Base-by-base conservation (phyloP, 1,139 yeast species). In the Candida sp. region DNA sequence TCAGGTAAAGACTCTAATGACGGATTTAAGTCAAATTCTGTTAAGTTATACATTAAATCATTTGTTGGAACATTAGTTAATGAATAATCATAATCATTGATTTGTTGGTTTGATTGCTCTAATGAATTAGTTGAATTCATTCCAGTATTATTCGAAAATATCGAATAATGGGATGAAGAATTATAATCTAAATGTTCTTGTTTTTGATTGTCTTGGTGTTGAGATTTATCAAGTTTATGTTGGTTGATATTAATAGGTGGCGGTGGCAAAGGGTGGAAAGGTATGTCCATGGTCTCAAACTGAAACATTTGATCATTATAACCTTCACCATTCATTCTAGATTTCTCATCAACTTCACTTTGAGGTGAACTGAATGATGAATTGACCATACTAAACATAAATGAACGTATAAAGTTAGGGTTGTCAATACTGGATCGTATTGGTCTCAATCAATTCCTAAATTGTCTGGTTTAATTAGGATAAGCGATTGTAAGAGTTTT, bases 1-100 rank as follows among this genome's bases (percentile, higher is more conserved):
- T 64, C 66, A 5, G 65, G 66, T 35, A 64, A 57, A 4, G 63
- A 58, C 30, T 66, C 69, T 25, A 64, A 53, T 2, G 66, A 59
- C 6, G 60, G 64, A 43, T 58, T 62, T 37, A 62, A 48, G 23
- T 64, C 68, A 40, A 60, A 60, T 34, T 64, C 69, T 22, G 54
- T 51, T 35, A 54, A 43, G 43, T 56, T 57, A 46, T 63, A 62
- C 51, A 64, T 50, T 36, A 60, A 54, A 40, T 60, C 65, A 40
- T 48, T 44, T 21, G 38, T 47, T 37, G 11, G 49, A 45, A 41
- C 50, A 49, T 36, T 47, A 7, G 29, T 25, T 7, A 25, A 11
- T 11, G 29, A 25, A 11, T 25, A 25, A 25, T 25, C 29, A 50
- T 44, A 23, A 43, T 46, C 43, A 45, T 43, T 38, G 45, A 35